Evolutionary conservation across 1,284 basidiomycete genomes (phyloP), one percentile per base, ranked within the genome.

Genomic region (Apiotrichum siamense): DNA sequence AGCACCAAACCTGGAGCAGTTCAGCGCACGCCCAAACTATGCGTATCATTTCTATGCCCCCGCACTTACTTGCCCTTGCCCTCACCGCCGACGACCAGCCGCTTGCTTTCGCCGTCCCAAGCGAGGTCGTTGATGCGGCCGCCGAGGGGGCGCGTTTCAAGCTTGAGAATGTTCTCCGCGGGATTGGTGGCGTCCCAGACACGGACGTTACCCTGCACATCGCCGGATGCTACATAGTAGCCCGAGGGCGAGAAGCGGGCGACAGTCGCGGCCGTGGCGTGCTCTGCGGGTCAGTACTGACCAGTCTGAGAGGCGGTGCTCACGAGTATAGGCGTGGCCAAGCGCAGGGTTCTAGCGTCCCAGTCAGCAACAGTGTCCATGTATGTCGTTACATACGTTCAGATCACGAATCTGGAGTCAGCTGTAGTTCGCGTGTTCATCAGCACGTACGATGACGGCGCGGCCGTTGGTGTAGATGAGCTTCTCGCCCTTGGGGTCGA

Each of bases 71-170:
- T 87, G 66, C 93, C 93, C 57, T 84, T 81, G 36, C 94, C 94
- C 57, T 97, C 90, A 43, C 96, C 96, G n/a, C 92, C 94, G 17
- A 86, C 91, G 44, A 97, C 87, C 60, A 99, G 86, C 15, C 96
- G 82, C 74, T 97, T 96, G 66, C 87, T 89, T 72, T 98, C 96
- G 4, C 87, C 87, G 66, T 98, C 96, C 92, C 93, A 97, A 20
- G 86, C 85, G 6, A 98, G 80, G 74, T 98, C 96, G 63, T 92
- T 93, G 64, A 98, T 82, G 50, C 80, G 81, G 3, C 91, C 92
- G 1, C 84, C 82, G 38, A 98, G 76, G 10, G 86, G 87, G 66
- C 83, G 87, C 64, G 85, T 86, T 63, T 91, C 89, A 32, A 83
- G 83, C 72, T 96, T 97, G 54, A 96, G 74, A 7, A 81, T 75